phyloP scores from a whole-genome alignment of 2,329 filamentous ascomycete genomes.

The Septoria linicola region DNA sequence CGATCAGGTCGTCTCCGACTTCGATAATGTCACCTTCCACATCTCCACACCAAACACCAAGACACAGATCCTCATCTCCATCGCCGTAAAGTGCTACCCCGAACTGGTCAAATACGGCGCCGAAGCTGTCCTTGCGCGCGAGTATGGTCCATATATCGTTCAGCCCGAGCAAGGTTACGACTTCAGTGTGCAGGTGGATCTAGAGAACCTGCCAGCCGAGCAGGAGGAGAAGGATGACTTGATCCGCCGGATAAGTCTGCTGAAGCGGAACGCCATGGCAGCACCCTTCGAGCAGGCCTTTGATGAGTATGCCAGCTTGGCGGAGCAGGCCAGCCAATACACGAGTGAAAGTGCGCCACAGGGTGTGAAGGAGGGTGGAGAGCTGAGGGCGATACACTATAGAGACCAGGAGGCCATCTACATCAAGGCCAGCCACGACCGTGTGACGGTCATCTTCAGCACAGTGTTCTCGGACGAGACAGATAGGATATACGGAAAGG shows the following conservation, averaged over 20 bases:
- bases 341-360: constrained; percentile 92
- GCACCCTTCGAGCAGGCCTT: constrained; percentile 98
- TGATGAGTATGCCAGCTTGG: constrained; percentile 81
- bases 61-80: constrained; percentile 89
- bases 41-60: constrained; percentile 94
- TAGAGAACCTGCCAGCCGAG: constrained; percentile 79
- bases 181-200: constrained; percentile 87
- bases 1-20: constrained; percentile 98
- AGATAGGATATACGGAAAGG: constrained; percentile 93
- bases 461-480: constrained; percentile 98
- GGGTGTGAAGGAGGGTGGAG: constrained; percentile 81
- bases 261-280: constrained; percentile 99
- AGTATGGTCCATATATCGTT: constrained; percentile 91
- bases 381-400: constrained; percentile 96
- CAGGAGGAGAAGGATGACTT: constrained; percentile 86
- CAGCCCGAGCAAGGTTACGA: constrained; percentile 87
- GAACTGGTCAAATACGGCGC: constrained; percentile 94
- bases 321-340: constrained; percentile 86
- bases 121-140: constrained; percentile 83
- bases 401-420: constrained; percentile 98
- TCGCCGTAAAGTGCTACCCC: constrained; percentile 90
- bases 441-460: constrained; percentile 98
- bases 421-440: constrained; percentile 94
- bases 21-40: constrained; percentile 98
- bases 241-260: constrained; percentile 78